phyloP scores from a whole-genome alignment of 2,329 filamentous ascomycete species.

The Hypoxylon sp. region DNA sequence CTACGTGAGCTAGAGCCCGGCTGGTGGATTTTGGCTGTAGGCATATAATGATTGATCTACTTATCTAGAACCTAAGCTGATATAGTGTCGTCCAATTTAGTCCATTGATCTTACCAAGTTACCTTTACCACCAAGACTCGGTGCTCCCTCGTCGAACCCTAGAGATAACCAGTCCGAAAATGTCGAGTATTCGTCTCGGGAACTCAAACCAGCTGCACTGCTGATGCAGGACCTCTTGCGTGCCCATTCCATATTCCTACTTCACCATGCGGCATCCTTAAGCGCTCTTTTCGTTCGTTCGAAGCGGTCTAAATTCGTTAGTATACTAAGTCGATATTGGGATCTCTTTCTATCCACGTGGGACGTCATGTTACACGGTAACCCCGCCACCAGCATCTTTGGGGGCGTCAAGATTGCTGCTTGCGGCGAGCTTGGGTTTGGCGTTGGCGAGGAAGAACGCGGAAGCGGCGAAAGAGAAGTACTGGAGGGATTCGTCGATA shows the following conservation, averaged over 20 bases:
- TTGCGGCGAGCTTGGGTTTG: constrained; percentile 91
- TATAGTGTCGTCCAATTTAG: constrained; percentile 58
- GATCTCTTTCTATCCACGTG: constrained; percentile 77
- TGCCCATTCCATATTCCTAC: constrained; percentile 85
- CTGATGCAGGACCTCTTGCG: constrained; percentile 85
- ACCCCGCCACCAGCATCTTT: constrained; percentile 84
- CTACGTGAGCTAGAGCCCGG: constrained; percentile 88
- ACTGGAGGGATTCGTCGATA: constrained; percentile 85
- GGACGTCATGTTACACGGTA: constrained; percentile 92
- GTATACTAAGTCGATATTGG: constrained; percentile 86
- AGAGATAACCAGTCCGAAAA: constrained; percentile 60
- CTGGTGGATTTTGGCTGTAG: constrained; percentile 96
- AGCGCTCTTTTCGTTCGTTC: constrained; percentile 77
- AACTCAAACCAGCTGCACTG: constrained; percentile 86
- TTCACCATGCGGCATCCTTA: constrained; percentile 87
- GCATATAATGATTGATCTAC: constrained; percentile 51
- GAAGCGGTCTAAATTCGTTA: constrained; percentile 78
- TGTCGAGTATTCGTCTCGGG: constrained; percentile 88
- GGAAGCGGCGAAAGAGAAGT: constrained; percentile 95
- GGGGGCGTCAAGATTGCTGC: constrained; percentile 89
- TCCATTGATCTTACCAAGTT: constrained; percentile 85
- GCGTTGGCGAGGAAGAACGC: constrained; percentile 95
- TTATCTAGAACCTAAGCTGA: constrained; percentile 27
- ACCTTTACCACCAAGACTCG: constrained; percentile 71
- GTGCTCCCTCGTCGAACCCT: constrained; percentile 56